These are phyloP conservation scores for Trichoderma orchidacearum DNA, from an alignment of 495 filamentous ascomycete genomes.

Conservation along the genomic window DNA sequence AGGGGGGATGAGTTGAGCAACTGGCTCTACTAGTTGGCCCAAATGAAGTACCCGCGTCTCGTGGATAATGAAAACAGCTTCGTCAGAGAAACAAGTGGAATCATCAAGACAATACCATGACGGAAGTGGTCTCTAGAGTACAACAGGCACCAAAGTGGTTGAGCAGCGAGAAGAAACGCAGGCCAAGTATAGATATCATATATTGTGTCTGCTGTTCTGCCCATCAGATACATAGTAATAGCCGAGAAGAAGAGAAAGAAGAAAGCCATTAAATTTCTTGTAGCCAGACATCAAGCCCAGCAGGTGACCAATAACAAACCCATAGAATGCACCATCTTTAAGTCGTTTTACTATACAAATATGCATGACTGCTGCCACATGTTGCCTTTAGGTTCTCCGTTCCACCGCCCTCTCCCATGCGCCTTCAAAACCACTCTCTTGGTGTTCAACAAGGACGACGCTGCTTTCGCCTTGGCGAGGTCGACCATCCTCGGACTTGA, in stretches of 20 bases:
- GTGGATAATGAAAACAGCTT: no score
- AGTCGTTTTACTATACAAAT: neutral
- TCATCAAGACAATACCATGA: neutral
- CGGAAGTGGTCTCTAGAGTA: neutral
- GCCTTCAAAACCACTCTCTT: slow-evolving; percentile 40
- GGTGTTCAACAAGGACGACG: slow-evolving; percentile 27
- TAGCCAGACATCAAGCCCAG: neutral
- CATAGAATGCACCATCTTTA: neutral
- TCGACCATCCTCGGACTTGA: slow-evolving; percentile 5
- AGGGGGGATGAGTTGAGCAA: no score
- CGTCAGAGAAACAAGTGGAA: neutral
- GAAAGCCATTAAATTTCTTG: neutral
- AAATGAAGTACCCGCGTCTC: no score
- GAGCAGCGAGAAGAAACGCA: neutral
- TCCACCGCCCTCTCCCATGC: slow-evolving; percentile 49
- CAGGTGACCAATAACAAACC: neutral
- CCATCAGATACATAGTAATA: neutral
- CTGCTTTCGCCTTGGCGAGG: slow-evolving; percentile 19
- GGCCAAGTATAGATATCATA: neutral
- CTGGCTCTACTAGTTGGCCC: no score
- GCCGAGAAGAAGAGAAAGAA: neutral
- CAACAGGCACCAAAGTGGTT: neutral
- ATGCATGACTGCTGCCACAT: neutral
- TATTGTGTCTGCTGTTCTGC: neutral
- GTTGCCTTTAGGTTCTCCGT: neutral